A percentile compares a stretch with the other conserved stretches of the same genome.
Evolutionary conservation across 1,284 basidiomycete genomes (phyloP).

Genomic region (Porodaedalea pini): DNA sequence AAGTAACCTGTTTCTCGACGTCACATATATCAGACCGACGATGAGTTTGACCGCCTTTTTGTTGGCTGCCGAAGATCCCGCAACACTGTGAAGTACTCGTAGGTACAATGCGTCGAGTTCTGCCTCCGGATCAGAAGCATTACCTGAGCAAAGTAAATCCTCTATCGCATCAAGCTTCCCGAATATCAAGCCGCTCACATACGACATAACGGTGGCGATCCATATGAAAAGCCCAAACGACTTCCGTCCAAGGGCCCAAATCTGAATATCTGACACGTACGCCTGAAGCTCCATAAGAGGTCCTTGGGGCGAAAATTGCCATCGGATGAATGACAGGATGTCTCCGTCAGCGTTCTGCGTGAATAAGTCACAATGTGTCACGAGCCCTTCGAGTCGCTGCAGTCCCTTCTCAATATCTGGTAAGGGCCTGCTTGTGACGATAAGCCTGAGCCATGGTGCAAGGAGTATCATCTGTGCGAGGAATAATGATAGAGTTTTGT

Average conservation of each 20-base stretch:
- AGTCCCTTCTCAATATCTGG: too few relatives aligned
- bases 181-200: neutral
- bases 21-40: neutral
- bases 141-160: neutral
- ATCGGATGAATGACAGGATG: too few relatives aligned
- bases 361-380: too few relatives aligned
- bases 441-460: too few relatives aligned
- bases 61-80: neutral
- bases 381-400: too few relatives aligned
- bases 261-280: too few relatives aligned
- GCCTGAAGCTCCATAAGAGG: too few relatives aligned
- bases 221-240: slow-evolving; percentile 30
- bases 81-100: neutral
- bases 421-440: too few relatives aligned
- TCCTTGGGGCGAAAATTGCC: too few relatives aligned
- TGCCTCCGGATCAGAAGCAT: neutral
- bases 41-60: neutral
- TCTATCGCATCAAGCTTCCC: neutral
- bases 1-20: neutral
- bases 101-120: neutral
- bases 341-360: too few relatives aligned
- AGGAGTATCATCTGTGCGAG: too few relatives aligned
- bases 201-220: slow-evolving; percentile 25
- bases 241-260: slow-evolving; percentile 23
- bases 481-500: too few relatives aligned